Evolutionary conservation across 192 early-diverging fungal genomes (phyloP).

Genomic region (Coemansia biformis): DNA sequence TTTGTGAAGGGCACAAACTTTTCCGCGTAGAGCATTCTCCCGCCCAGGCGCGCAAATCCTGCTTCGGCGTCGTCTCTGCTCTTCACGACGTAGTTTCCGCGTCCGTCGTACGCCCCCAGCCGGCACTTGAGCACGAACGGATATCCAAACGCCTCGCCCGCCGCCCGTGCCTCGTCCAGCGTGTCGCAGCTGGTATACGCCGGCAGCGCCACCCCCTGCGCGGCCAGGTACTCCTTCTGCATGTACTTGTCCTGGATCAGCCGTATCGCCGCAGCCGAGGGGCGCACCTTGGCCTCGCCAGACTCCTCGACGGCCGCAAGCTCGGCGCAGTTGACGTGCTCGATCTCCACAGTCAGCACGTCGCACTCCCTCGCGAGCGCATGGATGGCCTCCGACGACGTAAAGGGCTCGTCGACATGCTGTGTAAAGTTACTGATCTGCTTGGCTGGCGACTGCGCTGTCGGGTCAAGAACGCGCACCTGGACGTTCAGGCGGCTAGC

Average conservation of each 20-base stretch:
- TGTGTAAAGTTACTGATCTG: slow-evolving; percentile 64
- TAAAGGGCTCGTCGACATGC: slow-evolving; percentile 84
- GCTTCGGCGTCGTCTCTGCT: slow-evolving; percentile 59
- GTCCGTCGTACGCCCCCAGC: slow-evolving; percentile 91
- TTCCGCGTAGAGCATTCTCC: slow-evolving; percentile 83
- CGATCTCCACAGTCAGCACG: slow-evolving; percentile 96
- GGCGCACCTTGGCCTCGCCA: slow-evolving; percentile 63
- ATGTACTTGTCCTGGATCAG: slow-evolving; percentile 96
- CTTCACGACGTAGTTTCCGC: slow-evolving; percentile 88
- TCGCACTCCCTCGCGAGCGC: slow-evolving; percentile 69
- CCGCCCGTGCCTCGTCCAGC: slow-evolving; percentile 43
- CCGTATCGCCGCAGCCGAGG: slow-evolving; percentile 72
- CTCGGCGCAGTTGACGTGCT: slow-evolving; percentile 78
- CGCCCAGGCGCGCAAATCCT: slow-evolving; percentile 40
- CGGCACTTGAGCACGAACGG: slow-evolving; percentile 96
- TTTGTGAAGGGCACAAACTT: slow-evolving; percentile 89
- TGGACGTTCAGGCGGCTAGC: slow-evolving; percentile 84
- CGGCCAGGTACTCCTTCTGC: slow-evolving; percentile 78
- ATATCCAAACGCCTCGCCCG: slow-evolving; percentile 71
- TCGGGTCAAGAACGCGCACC: slow-evolving; percentile 79
- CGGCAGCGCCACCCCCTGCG: slow-evolving; percentile 63
- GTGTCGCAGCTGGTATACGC: slow-evolving; percentile 52
- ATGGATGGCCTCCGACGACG: slow-evolving; percentile 67
- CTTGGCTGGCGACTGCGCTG: slow-evolving; percentile 73
- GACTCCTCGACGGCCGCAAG: slow-evolving; percentile 56